Percentiles rank a stretch among this genome's conserved stretches.
phyloP scores from a whole-genome alignment of 495 filamentous ascomycete species.

The Physcia stellaris region DNA sequence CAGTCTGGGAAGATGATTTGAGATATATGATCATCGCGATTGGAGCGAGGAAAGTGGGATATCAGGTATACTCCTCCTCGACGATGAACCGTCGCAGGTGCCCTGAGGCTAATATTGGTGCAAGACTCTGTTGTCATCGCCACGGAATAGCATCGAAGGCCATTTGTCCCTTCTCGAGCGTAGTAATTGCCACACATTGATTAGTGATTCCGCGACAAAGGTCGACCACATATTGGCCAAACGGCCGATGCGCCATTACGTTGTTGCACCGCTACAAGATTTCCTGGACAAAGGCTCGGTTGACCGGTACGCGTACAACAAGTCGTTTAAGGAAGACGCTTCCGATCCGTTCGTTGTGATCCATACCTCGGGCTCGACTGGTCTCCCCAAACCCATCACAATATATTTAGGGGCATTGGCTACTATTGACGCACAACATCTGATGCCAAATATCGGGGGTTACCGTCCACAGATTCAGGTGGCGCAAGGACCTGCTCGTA shows the following conservation, averaged over 20 bases:
- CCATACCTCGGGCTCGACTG: conserved; percentile 34
- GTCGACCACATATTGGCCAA: conserved; percentile 2
- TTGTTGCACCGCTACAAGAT: neutral
- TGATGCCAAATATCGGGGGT: too few species aligned
- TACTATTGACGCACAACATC: conserved; percentile 7
- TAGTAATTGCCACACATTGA: conserved; percentile 6
- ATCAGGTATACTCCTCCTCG: conserved; percentile 11
- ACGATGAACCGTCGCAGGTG: too few species aligned
- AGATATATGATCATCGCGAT: conserved; percentile 32
- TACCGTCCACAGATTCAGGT: too few species aligned
- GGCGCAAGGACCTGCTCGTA: conserved; percentile 19
- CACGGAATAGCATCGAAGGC: conserved; percentile 18
- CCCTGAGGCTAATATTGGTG: too few species aligned
- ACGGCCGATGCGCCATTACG: neutral
- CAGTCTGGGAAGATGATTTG: too few species aligned
- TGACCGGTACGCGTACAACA: conserved; percentile 22
- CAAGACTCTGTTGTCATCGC: conserved; percentile 18
- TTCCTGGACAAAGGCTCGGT: conserved; percentile 10
- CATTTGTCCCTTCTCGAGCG: conserved; percentile 13
- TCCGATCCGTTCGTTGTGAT: conserved; percentile 21
- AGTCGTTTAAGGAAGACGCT: conserved; percentile 19
- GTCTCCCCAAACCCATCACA: conserved; percentile 29
- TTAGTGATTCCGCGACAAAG: neutral
- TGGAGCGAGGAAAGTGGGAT: conserved; percentile 16
- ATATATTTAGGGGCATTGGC: conserved; percentile 16